phyloP scores from a whole-genome alignment of 176 grass and related monocot genomes.

The Carex littledalei region DNA sequence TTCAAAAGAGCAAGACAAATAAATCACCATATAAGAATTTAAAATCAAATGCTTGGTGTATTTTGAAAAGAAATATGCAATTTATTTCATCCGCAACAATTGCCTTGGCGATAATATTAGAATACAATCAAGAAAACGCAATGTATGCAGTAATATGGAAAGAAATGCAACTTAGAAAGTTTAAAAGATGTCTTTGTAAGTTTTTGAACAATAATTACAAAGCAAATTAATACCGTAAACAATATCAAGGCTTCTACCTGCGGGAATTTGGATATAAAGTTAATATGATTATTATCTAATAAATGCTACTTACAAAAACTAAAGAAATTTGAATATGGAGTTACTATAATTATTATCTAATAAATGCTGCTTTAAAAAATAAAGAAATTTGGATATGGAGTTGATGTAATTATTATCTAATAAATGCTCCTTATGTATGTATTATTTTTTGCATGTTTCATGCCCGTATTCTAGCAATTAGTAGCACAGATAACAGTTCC shows the following conservation, averaged over 20 bases:
- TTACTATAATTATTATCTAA: background rate
- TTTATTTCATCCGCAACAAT: background rate
- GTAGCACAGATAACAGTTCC: background rate
- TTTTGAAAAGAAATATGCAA: background rate
- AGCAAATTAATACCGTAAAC: background rate
- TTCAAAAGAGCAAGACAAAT: background rate
- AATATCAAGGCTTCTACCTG: background rate
- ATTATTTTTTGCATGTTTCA: too few species aligned
- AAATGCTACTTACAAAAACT: background rate
- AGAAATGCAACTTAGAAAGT: background rate
- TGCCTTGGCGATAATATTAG: background rate
- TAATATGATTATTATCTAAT: background rate
- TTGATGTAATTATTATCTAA: background rate
- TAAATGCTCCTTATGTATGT: slow-evolving; percentile 9
- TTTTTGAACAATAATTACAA: background rate
- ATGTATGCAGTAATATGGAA: background rate
- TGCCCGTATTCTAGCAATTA: background rate
- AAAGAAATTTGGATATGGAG: background rate
- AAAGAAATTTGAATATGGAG: background rate
- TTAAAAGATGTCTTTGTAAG: background rate
- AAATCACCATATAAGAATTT: background rate
- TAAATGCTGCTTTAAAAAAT: too few species aligned
- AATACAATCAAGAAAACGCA: background rate
- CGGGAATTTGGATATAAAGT: background rate
- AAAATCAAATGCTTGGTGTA: background rate